These are phyloP conservation scores for Ophioceras dolichostomum DNA, from an alignment of 2,329 filamentous ascomycete genomes.

Conservation along the genomic window DNA sequence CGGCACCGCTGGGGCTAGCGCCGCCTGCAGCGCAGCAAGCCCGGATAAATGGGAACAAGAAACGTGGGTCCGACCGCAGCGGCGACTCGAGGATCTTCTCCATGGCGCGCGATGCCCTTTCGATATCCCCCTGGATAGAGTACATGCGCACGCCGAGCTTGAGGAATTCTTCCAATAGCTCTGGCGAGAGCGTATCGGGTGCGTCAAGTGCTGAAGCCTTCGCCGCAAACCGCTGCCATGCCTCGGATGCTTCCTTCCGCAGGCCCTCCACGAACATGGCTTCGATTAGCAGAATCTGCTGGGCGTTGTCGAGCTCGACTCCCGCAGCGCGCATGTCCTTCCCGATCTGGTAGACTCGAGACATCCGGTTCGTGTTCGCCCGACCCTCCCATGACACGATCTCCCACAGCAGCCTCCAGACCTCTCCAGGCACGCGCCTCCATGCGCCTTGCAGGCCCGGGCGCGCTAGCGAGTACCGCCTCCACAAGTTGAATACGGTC, in stretches of 20 bases:
- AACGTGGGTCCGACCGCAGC: slow-evolving; percentile 32
- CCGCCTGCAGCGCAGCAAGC: slow-evolving; percentile 47
- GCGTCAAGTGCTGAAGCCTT: too few species aligned
- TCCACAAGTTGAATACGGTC: slow-evolving; percentile 27
- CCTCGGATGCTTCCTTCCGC: slow-evolving; percentile 44
- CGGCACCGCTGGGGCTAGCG: neutral
- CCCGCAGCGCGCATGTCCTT: slow-evolving; percentile 54
- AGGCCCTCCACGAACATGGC: slow-evolving; percentile 53
- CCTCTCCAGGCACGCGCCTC: slow-evolving; percentile 42
- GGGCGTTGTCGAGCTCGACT: slow-evolving; percentile 37
- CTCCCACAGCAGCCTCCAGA: slow-evolving; percentile 57
- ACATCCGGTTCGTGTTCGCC: slow-evolving; percentile 41
- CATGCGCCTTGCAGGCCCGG: slow-evolving; percentile 30
- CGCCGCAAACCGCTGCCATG: slow-evolving; percentile 47
- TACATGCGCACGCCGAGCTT: slow-evolving; percentile 56
- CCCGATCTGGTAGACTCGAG: slow-evolving; percentile 48
- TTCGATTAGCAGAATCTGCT: slow-evolving; percentile 57
- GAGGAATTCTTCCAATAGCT: slow-evolving; percentile 43
- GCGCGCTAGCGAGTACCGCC: slow-evolving; percentile 34
- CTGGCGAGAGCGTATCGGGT: slow-evolving; percentile 11
- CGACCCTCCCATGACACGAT: slow-evolving; percentile 37
- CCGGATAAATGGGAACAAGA: slow-evolving; percentile 57
- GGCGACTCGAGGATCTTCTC: slow-evolving; percentile 18
- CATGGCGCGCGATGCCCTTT: slow-evolving; percentile 44
- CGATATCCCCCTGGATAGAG: slow-evolving; percentile 42